phyloP scores from a whole-genome alignment of 1,284 basidiomycete species.

The Apiotrichum laibachii region DNA sequence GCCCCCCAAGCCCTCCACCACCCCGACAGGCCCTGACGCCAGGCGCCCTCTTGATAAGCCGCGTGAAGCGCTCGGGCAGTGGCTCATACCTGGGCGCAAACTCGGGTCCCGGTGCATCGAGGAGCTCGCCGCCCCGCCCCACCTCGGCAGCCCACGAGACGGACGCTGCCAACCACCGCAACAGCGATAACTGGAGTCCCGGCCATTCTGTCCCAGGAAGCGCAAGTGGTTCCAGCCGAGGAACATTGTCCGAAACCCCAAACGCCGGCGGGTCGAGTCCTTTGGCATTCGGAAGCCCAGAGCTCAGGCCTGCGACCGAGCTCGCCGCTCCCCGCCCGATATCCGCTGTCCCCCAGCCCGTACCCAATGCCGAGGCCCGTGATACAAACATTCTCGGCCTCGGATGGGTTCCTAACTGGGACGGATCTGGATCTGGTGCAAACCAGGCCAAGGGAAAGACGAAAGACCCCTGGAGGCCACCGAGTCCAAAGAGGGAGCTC shows the following conservation, averaged over 20 bases:
- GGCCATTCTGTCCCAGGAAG: slow-evolving; percentile 26
- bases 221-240: slow-evolving; percentile 25
- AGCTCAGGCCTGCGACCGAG: slow-evolving; percentile 27
- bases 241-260: slow-evolving; percentile 11
- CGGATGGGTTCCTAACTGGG: slow-evolving; percentile 34
- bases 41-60: slow-evolving; percentile 32
- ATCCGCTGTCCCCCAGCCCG: slow-evolving; percentile 13
- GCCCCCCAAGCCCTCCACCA: slow-evolving; percentile 32
- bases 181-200: slow-evolving; percentile 8
- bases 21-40: slow-evolving; percentile 28
- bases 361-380: slow-evolving; percentile 16
- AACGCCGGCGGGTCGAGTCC: slow-evolving; percentile 30
- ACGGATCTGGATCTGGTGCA: slow-evolving; percentile 19
- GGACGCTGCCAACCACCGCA: not conserved
- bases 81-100: slow-evolving; percentile 22
- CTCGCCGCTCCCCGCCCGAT: slow-evolving; percentile 21
- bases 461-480: slow-evolving; percentile 28
- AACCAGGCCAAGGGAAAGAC: slow-evolving; percentile 33
- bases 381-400: slow-evolving; percentile 41
- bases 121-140: slow-evolving; percentile 21
- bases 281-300: slow-evolving; percentile 38
- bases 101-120: slow-evolving; percentile 13
- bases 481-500: slow-evolving; percentile 32
- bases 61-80: slow-evolving; percentile 32
- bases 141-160: slow-evolving; percentile 10